phyloP scores from a whole-genome alignment of 176 grass and related monocot genomes.

The Oryza coarctata region DNA sequence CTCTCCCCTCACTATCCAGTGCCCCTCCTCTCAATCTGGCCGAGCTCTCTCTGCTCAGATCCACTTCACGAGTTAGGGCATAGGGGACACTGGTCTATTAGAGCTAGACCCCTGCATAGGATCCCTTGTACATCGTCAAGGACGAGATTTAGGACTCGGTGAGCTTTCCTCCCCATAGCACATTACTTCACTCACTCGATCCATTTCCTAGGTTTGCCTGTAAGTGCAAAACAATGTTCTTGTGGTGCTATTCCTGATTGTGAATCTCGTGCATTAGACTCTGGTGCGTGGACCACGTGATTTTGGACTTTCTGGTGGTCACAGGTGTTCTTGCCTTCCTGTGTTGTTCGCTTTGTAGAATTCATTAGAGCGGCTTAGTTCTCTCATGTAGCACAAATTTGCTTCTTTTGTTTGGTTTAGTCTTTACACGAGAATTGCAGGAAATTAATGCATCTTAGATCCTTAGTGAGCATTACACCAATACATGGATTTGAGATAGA shows the following conservation, averaged over 20 bases:
- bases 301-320: not conserved
- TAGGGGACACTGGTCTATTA: not conserved
- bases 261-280: not conserved
- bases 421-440: not conserved
- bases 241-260: not conserved
- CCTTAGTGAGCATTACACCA: not conserved
- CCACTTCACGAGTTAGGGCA: not conserved
- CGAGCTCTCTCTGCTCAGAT: not conserved
- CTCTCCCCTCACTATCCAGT: not conserved
- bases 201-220: not conserved
- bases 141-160: constrained; percentile 97
- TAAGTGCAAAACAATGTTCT: not conserved
- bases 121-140: constrained; percentile 94
- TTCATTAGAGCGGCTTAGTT: not conserved
- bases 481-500: not conserved
- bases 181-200: not conserved
- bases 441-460: not conserved
- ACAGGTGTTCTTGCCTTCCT: not conserved
- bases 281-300: not conserved
- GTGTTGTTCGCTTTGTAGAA: not conserved
- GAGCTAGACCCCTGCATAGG: constrained; percentile 83
- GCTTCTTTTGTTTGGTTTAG: not conserved
- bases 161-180: constrained; percentile 1
- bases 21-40: not conserved
- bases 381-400: not conserved